Base-by-base conservation (phyloP, 257 asterid genomes). In the Fraxinus quadrangulata region DNA sequence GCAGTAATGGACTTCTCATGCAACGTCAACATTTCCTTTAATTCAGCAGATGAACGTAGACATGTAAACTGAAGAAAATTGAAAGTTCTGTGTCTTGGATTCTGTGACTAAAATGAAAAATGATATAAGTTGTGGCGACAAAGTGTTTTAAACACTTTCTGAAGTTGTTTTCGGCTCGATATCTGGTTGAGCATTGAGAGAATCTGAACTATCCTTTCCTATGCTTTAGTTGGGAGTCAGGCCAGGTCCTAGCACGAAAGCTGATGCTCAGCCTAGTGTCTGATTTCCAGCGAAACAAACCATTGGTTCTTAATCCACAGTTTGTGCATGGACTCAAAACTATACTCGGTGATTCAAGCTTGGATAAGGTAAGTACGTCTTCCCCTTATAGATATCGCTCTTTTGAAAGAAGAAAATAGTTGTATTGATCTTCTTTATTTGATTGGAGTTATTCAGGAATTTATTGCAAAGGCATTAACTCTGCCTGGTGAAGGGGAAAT, bases 401-500 rank as follows among this genome's bases (percentile, higher is more conserved):
- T 34, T 71, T 37, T 21, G 16, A 47, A 28, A 49, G 36, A 37
- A 72, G 37, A 34, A 24, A 51, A 42, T 42, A 2, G 28, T 14
- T 61, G 78, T 24, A n/a, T 42, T 80, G 16, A 73, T 75, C 54
- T 78, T 51, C 30, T 49, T 79, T 56, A 23, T 16, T 63, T 42
- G 49, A 5, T 28, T 49, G 73, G 47, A 21, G 39, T 68, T 76
- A 56, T 81, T 49, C 78, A 92, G 97, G 97, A 92, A 84, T 92
- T 92, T 82, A 89, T 92, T 78, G 90, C 97, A 3, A 92, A 89
- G 90, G 96, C 97, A 70, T 70, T 92, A 67, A 90, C 93, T 78
- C 78, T 92, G 70, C 97, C 97, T 11, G 96, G 97, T 74, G 86
- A 71, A 71, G 95, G 96, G 37, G 97, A 92, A 84, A 89, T 92